Conservation (phyloP, 2,329 filamentous ascomycete species). For the Pseudogymnoascus sp. region DNA sequence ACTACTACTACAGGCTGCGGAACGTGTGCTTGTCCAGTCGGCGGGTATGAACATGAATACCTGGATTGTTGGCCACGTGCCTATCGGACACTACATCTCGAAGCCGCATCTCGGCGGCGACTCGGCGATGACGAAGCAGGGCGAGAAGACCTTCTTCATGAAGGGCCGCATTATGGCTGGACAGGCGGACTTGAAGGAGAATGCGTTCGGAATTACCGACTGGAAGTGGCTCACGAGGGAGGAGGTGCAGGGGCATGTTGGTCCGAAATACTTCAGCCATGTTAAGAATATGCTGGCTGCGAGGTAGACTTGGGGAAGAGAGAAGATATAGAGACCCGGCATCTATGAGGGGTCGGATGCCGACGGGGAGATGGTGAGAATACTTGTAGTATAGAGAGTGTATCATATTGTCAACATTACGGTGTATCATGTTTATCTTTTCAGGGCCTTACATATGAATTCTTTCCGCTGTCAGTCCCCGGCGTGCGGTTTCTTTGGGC, state of each 20-base stretch:
- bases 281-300: conserved; percentile 79
- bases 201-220: conserved; percentile 64
- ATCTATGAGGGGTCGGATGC: background rate
- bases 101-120: conserved; percentile 40
- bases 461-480: background rate
- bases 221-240: conserved; percentile 92
- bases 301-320: conserved; percentile 41
- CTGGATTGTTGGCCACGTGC: conserved; percentile 88
- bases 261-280: conserved; percentile 59
- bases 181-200: conserved; percentile 71
- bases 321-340: conserved; percentile 11
- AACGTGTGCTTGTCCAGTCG: conserved; percentile 65
- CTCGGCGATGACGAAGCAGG: conserved; percentile 37
- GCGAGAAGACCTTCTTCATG: conserved; percentile 88
- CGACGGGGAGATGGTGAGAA: background rate
- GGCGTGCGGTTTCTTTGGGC: too few relatives aligned
- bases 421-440: background rate
- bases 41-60: conserved; percentile 97
- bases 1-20: conserved; percentile 56
- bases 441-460: background rate
- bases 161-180: conserved; percentile 95
- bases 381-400: conserved; percentile 5
- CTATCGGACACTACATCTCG: conserved; percentile 68
- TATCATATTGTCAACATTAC: conserved; percentile 9
- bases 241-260: conserved; percentile 64